These are phyloP conservation scores for Tricladium varicosporioides DNA, from an alignment of 2,329 filamentous ascomycete genomes.

Conservation along the genomic window DNA sequence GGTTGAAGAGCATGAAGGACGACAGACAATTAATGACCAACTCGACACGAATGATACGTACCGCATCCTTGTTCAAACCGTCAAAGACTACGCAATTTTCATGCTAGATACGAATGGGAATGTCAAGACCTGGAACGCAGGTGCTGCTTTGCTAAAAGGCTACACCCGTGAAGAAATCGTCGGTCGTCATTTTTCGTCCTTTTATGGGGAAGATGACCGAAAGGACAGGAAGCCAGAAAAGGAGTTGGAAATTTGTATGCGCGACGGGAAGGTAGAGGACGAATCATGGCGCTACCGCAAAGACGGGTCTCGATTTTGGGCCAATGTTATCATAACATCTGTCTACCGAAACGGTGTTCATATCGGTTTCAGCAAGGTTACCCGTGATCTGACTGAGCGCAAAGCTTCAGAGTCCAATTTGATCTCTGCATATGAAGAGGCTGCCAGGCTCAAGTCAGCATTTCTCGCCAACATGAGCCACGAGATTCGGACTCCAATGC, in stretches of 20 bases:
- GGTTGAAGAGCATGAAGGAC: background rate
- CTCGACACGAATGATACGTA: conserved; percentile 53
- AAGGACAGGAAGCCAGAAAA: conserved; percentile 47
- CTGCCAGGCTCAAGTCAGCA: conserved; percentile 60
- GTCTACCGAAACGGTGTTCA: conserved; percentile 51
- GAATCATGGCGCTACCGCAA: conserved; percentile 59
- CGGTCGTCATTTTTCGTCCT: conserved; percentile 56
- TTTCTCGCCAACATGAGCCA: conserved; percentile 64
- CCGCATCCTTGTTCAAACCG: conserved; percentile 58
- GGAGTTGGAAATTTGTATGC: conserved; percentile 51
- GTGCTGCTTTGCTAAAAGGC: conserved; percentile 54
- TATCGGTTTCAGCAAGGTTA: conserved; percentile 58
- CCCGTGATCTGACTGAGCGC: conserved; percentile 55
- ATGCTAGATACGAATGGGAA: conserved; percentile 55
- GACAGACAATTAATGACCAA: conserved; percentile 38
- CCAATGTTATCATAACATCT: conserved; percentile 58
- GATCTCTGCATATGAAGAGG: conserved; percentile 58
- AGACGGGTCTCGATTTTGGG: conserved; percentile 59
- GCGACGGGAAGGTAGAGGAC: conserved; percentile 55
- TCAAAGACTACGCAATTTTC: conserved; percentile 63
- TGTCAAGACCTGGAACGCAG: conserved; percentile 57
- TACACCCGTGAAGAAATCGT: conserved; percentile 54
- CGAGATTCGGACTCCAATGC: conserved; percentile 64
- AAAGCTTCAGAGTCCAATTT: conserved; percentile 53
- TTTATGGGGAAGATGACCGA: conserved; percentile 53